Evolutionary conservation across 805 yeast genomes (phyloP).

Genomic region (Starmera amethionina): DNA sequence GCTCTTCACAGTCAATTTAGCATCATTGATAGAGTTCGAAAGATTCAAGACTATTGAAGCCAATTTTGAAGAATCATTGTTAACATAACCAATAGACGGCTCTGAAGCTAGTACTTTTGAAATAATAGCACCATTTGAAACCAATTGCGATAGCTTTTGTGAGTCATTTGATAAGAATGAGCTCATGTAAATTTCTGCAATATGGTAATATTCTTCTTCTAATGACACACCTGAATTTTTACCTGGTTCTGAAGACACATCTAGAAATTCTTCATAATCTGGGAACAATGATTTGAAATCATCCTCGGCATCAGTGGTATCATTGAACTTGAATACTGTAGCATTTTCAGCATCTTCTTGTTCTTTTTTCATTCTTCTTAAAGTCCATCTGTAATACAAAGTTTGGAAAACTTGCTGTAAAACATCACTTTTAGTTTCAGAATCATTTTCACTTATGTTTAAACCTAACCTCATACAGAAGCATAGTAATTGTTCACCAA

Average conservation of each 20-base stretch:
- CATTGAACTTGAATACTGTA: slow-evolving; percentile 56
- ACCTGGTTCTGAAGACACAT: slow-evolving; percentile 19
- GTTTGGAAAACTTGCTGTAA: slow-evolving; percentile 43
- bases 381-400: slow-evolving; percentile 74
- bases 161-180: slow-evolving; percentile 23
- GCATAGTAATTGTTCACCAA: slow-evolving; percentile 41
- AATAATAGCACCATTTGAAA: slow-evolving; percentile 31
- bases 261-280: slow-evolving; percentile 64
- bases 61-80: slow-evolving; percentile 21
- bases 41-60: slow-evolving; percentile 26
- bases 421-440: slow-evolving; percentile 9
- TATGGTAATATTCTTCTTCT: slow-evolving; percentile 35
- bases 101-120: slow-evolving; percentile 16
- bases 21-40: slow-evolving; percentile 22
- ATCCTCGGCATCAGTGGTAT: slow-evolving; percentile 61
- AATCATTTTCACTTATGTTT: slow-evolving; percentile 9
- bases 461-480: slow-evolving; percentile 32
- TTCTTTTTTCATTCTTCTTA: slow-evolving; percentile 57
- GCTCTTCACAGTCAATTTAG: slow-evolving; percentile 15
- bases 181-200: slow-evolving; percentile 41
- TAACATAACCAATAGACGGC: no score
- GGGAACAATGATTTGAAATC: slow-evolving; percentile 82
- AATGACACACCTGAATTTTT: slow-evolving; percentile 17
- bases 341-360: slow-evolving; percentile 51
- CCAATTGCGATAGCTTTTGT: slow-evolving; percentile 17